phyloP scores from a whole-genome alignment of 148 eudicot species.

The Persicaria maculosa region DNA sequence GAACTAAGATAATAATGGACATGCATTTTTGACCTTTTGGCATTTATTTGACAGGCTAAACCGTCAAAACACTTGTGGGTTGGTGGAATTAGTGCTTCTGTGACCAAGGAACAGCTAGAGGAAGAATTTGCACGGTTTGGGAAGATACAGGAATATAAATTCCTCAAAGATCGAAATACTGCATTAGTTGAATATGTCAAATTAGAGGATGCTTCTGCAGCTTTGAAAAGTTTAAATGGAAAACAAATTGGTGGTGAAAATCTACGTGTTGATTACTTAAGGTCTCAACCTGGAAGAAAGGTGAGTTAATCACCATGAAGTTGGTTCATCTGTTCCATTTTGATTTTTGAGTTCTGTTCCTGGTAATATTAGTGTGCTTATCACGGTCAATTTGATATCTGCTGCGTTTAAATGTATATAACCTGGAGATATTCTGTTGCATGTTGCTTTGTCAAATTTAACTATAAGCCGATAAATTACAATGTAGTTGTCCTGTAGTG shows the following conservation, averaged over 20 bases:
- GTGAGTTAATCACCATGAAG: constrained; percentile 31
- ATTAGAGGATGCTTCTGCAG: constrained; percentile 79
- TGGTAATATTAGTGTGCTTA: not conserved
- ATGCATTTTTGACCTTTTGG: not conserved
- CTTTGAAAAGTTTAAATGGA: constrained; percentile 65
- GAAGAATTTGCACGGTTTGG: constrained; percentile 71
- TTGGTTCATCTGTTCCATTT: not conserved
- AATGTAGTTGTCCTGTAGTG: not conserved
- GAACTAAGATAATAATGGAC: not conserved
- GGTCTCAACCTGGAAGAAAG: constrained; percentile 65
- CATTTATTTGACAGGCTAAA: constrained; percentile 51
- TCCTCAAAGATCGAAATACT: constrained; percentile 67
- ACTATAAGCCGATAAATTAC: no score
- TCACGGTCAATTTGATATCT: not conserved
- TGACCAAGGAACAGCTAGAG: constrained; percentile 67
- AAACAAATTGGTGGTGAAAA: constrained; percentile 51
- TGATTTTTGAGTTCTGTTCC: not conserved
- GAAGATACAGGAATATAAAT: constrained; percentile 69
- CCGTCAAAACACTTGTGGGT: constrained; percentile 93
- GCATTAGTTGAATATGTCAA: constrained; percentile 66
- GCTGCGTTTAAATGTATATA: not conserved
- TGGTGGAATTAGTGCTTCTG: constrained; percentile 62
- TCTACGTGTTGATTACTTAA: constrained; percentile 80
- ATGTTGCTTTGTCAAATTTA: no score
- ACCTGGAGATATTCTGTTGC: not conserved